phyloP scores from a whole-genome alignment of 257 asterid genomes.

The Ilex asprella region DNA sequence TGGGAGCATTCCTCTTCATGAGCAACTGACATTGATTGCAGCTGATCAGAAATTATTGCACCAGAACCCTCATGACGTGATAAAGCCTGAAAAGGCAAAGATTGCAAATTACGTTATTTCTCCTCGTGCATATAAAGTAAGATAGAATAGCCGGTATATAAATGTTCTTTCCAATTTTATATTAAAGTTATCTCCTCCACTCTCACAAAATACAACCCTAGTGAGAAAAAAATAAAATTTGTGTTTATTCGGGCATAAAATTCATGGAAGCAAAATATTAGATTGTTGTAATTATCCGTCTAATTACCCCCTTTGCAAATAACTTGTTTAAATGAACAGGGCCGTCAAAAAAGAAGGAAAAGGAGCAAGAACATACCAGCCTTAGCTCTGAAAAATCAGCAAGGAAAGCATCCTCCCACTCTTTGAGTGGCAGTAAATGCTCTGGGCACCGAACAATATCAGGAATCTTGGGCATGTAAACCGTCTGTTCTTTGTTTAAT shows the following conservation, averaged over 20 bases:
- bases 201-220: no score
- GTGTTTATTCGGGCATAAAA: no score
- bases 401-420: slow-evolving; percentile 94
- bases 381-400: slow-evolving; percentile 77
- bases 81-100: slow-evolving; percentile 42
- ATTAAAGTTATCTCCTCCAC: no score
- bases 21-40: slow-evolving; percentile 10
- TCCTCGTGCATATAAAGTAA: neutral
- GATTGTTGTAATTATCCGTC: no score
- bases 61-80: slow-evolving; percentile 31
- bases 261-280: no score
- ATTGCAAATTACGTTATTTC: neutral
- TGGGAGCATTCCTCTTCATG: slow-evolving; percentile 16
- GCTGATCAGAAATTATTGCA: slow-evolving; percentile 13
- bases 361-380: slow-evolving; percentile 37
- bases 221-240: no score
- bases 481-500: slow-evolving; percentile 54
- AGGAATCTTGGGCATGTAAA: slow-evolving; percentile 92
- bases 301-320: no score
- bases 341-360: neutral
- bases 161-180: no score
- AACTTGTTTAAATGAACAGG: no score
- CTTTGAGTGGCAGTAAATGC: slow-evolving; percentile 69
- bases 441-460: slow-evolving; percentile 67
- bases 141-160: no score